These are phyloP conservation scores for Neurospora tetrasperma DNA, from an alignment of 495 filamentous ascomycete genomes.

Conservation along the genomic window DNA sequence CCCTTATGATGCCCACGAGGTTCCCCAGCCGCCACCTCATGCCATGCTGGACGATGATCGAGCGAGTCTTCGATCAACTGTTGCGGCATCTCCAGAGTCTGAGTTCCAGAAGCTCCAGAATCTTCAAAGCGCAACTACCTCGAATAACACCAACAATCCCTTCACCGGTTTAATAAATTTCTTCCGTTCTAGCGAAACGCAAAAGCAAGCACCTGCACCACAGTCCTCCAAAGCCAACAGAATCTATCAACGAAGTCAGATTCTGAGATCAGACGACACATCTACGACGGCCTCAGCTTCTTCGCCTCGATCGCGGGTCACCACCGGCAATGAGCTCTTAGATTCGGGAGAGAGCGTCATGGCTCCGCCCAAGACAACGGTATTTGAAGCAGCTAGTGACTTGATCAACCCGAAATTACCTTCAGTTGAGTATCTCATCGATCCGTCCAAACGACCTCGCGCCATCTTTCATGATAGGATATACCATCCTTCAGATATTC, in stretches of 20 bases:
- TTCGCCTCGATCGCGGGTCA: conserved; percentile 29
- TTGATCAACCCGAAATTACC: conserved; percentile 85
- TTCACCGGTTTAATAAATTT: conserved; percentile 56
- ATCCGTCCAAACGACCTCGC: conserved; percentile 70
- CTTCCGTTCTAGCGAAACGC: conserved; percentile 34
- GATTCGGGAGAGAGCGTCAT: conserved; percentile 34
- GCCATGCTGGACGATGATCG: conserved; percentile 45
- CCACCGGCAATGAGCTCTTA: conserved; percentile 32
- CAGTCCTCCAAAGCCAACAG: conserved; percentile 44
- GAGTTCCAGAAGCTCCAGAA: conserved; percentile 7
- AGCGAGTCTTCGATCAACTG: conserved; percentile 29
- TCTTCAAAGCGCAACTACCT: conserved; percentile 17
- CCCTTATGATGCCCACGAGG: conserved; percentile 28
- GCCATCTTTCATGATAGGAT: conserved; percentile 97
- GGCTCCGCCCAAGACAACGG: conserved; percentile 80
- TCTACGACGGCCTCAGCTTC: conserved; percentile 24
- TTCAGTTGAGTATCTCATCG: conserved; percentile 63
- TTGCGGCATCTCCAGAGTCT: conserved; percentile 11
- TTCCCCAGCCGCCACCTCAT: conserved; percentile 50
- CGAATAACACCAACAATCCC: conserved; percentile 33
- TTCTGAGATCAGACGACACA: conserved; percentile 38
- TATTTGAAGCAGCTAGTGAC: conserved; percentile 91
- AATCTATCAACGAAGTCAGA: conserved; percentile 74
- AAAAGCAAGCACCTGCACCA: conserved; percentile 24
- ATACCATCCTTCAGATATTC: conserved; percentile 89